Evolutionary conservation across 2,329 filamentous ascomycete species (phyloP).

Genomic region (Penicillium aurantiogriseum): DNA sequence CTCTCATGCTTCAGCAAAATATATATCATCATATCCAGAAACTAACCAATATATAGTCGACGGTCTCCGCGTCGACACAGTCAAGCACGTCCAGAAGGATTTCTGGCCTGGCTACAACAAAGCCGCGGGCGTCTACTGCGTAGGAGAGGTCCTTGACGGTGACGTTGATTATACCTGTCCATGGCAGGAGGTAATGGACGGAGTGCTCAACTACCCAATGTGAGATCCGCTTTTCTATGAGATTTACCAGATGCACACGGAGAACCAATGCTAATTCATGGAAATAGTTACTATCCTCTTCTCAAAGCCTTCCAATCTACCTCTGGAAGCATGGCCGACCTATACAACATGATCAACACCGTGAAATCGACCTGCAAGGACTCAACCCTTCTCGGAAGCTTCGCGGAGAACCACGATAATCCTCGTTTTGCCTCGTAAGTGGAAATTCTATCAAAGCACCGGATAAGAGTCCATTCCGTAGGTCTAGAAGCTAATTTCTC

Average conservation of each 20-base stretch:
- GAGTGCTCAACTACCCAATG: constrained; percentile 51
- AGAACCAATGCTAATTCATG: not conserved
- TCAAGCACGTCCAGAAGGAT: constrained; percentile 48
- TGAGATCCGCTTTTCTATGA: constrained; percentile 11
- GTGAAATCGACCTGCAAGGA: constrained; percentile 40
- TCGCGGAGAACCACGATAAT: constrained; percentile 62
- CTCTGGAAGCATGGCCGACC: constrained; percentile 31
- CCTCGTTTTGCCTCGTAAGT: constrained; percentile 49
- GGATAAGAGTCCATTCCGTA: not conserved
- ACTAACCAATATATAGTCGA: constrained; percentile 38
- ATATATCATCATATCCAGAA: not conserved
- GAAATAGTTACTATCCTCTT: constrained; percentile 27
- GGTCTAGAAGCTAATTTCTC: not conserved
- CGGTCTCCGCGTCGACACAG: constrained; percentile 54
- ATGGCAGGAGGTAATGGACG: constrained; percentile 48
- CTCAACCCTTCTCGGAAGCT: constrained; percentile 51
- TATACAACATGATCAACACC: constrained; percentile 33
- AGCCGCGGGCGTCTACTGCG: constrained; percentile 47
- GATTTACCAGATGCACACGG: not conserved
- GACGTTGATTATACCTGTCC: constrained; percentile 43
- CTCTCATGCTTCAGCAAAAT: not conserved
- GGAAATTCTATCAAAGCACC: not conserved
- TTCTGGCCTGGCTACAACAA: constrained; percentile 47
- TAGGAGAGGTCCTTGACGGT: constrained; percentile 49
- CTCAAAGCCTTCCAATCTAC: constrained; percentile 33